phyloP scores from a whole-genome alignment of 1,139 yeast species.

The Debaryomyces sp. region DNA sequence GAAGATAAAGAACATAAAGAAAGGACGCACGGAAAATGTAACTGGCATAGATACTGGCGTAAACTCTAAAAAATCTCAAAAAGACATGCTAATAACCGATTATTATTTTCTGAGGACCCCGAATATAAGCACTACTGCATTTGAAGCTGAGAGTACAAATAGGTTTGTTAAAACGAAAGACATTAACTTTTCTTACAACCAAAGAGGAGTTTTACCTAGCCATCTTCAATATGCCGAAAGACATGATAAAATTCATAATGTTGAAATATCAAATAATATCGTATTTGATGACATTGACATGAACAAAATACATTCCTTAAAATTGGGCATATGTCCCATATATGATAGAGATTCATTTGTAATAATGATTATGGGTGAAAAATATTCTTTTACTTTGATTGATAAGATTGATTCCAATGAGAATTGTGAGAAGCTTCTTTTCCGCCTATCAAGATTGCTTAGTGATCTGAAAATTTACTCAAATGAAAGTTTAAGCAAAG shows the following conservation, averaged over 20 bases:
- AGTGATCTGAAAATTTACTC: slow-evolving; percentile 11
- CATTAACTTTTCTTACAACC: not conserved
- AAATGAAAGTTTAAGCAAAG: slow-evolving; percentile 10
- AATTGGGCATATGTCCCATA: slow-evolving; percentile 26
- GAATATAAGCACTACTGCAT: slow-evolving; percentile 30
- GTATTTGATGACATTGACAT: slow-evolving; percentile 24
- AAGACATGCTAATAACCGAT: slow-evolving; percentile 15
- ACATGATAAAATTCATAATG: not conserved
- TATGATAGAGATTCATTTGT: slow-evolving; percentile 21
- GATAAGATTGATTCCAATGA: slow-evolving; percentile 23
- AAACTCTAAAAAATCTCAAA: slow-evolving; percentile 6
- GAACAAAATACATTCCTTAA: slow-evolving; percentile 22
- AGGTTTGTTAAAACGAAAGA: slow-evolving; percentile 12
- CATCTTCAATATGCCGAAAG: not conserved
- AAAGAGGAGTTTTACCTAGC: not conserved
- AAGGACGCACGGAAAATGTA: not conserved
- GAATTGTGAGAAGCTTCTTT: slow-evolving; percentile 20
- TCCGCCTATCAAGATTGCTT: slow-evolving; percentile 16
- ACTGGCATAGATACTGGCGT: not conserved
- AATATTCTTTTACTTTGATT: slow-evolving; percentile 30
- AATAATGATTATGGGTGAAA: slow-evolving; percentile 21
- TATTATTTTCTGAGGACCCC: slow-evolving; percentile 35
- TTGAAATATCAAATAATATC: slow-evolving; percentile 15
- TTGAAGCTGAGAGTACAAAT: slow-evolving; percentile 41
- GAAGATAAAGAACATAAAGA: not conserved